Evolutionary conservation across 768 basidiomycete species (phyloP).

Genomic region (Cystofilobasidium bisporidii): DNA sequence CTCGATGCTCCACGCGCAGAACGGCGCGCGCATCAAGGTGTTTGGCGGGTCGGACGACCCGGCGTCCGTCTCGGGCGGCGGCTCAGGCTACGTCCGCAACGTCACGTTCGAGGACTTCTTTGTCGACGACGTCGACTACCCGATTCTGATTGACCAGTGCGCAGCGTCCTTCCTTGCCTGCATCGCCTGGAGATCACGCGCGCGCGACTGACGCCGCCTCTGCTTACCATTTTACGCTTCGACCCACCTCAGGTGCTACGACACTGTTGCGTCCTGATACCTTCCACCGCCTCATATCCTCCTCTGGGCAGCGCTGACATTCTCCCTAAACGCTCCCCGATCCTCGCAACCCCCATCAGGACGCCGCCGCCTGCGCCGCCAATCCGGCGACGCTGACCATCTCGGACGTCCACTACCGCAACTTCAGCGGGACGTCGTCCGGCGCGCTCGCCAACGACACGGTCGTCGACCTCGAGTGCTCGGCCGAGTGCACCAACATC

Average conservation of each 20-base stretch:
- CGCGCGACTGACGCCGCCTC: too few relatives aligned
- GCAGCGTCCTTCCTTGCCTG: too few relatives aligned
- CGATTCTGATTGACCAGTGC: slow-evolving; percentile 49
- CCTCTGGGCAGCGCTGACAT: too few relatives aligned
- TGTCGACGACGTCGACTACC: slow-evolving; percentile 52
- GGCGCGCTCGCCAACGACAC: slow-evolving; percentile 42
- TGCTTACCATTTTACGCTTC: too few relatives aligned
- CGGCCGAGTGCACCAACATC: slow-evolving; percentile 32
- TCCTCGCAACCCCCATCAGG: too few relatives aligned
- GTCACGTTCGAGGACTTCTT: slow-evolving; percentile 41
- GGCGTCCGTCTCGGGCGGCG: slow-evolving; percentile 48
- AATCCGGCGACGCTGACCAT: slow-evolving; percentile 45
- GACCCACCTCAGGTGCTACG: too few relatives aligned
- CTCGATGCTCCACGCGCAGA: slow-evolving; percentile 54
- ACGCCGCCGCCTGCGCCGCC: slow-evolving; percentile 8
- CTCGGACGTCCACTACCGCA: slow-evolving; percentile 50
- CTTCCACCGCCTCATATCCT: too few relatives aligned
- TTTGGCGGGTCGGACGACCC: slow-evolving; percentile 56
- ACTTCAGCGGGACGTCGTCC: slow-evolving; percentile 53
- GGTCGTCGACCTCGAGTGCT: slow-evolving; percentile 52
- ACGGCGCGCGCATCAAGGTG: slow-evolving; percentile 60
- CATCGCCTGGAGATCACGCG: too few relatives aligned
- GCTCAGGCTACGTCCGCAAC: slow-evolving; percentile 44
- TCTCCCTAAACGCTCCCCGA: too few relatives aligned
- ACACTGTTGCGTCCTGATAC: too few relatives aligned